Base-by-base conservation (phyloP, 768 basidiomycete species). In the Tricholoma matsutake region DNA sequence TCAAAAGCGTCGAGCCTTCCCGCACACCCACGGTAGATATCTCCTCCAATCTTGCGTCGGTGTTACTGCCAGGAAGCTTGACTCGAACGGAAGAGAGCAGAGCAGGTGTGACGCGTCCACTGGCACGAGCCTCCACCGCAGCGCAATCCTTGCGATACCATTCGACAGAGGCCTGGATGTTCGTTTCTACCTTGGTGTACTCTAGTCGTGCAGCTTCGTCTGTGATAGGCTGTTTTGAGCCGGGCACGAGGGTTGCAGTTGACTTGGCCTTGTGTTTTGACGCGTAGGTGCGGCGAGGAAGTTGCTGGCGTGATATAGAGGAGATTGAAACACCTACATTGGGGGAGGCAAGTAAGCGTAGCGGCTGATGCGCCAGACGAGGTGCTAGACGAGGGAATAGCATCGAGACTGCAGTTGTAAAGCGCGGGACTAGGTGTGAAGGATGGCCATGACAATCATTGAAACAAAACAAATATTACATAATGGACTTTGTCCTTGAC, bases 1-100 rank as follows among this genome's bases (percentile, higher is more conserved):
- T 79, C 25, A 94, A 64, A 59, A 94, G 74, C 57, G 82, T 81
- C 6, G 88, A 83, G 0, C 92, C 92, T 56, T 94, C 90, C 62
- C 87, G 79, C 39, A 94, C 85, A 7, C 92, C 92, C 18, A 94
- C 83, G 0, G 92, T 92, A 1, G 92, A 88, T 25, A 94, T 69
- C 57, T 92, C 88, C 43, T 92, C 86, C 37, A 94, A 72, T 47
- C 72, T 78, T 47, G 78, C 71, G 3, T 73, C 58, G 29, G 76
- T 73, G 32, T 76, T 74, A 32, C 70, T 68, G 4, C 76, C 79
- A 0, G 81, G 78, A 3, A 84, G 65, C 56, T 75, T 76, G 31
- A 94, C 85, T 18, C 83, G 81, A 6, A 94, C 89, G 0, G 87
- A 83, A 11, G 85, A 77, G 54, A 94, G 81, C 62, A 94, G 66